Conservation (phyloP, 192 early-diverging fungal species). For the Coemansia biformis region DNA sequence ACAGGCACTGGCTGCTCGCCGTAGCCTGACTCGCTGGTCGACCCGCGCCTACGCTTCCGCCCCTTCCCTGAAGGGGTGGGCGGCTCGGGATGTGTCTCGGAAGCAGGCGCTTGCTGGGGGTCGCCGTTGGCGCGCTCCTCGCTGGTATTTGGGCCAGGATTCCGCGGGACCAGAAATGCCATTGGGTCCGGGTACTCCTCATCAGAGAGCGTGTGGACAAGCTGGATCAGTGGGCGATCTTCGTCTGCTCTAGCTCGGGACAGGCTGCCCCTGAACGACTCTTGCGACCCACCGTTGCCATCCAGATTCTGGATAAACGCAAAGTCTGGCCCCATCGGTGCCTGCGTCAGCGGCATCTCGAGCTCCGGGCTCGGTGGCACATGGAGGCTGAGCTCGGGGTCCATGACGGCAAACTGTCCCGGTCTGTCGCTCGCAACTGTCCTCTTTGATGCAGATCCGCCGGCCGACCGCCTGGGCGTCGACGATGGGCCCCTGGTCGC, state of each 20-base stretch:
- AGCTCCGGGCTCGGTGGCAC: constrained; percentile 24
- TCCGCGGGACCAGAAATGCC: too few species aligned
- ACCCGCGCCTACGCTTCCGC: constrained; percentile 40
- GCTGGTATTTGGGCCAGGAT: too few species aligned
- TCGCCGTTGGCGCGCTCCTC: too few species aligned
- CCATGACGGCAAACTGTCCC: too few species aligned
- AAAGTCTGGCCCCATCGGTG: constrained; percentile 1
- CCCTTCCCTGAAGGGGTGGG: constrained; percentile 2
- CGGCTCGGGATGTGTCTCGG: too few species aligned
- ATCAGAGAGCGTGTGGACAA: neutral
- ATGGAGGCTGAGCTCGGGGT: neutral
- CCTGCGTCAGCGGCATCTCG: constrained; percentile 4
- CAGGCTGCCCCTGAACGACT: neutral
- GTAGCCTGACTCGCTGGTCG: constrained; percentile 13
- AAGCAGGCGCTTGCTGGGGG: too few species aligned
- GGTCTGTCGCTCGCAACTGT: too few species aligned
- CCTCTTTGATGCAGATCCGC: too few species aligned
- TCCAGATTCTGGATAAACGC: neutral
- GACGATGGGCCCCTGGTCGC: neutral
- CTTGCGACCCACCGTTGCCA: neutral
- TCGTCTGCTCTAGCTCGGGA: neutral
- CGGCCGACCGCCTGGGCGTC: too few species aligned
- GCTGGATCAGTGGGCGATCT: too few species aligned
- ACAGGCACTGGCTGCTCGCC: constrained; percentile 22
- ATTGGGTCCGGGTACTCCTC: constrained; percentile 19